Conservation (phyloP, 108 stramenopile genomes). For the Nitzschia sp. region DNA sequence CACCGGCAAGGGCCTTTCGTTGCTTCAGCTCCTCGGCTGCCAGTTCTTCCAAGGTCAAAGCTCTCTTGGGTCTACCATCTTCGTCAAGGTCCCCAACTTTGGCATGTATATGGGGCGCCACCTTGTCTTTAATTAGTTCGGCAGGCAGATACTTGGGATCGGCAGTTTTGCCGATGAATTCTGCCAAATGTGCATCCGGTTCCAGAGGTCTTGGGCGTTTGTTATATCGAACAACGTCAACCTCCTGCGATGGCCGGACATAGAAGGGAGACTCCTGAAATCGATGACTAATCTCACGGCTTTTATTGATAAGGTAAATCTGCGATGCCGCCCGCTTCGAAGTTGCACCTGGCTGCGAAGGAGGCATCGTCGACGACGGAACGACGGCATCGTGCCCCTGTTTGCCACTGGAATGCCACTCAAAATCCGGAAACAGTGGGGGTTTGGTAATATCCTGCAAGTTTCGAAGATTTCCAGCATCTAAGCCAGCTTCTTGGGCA, state of each 20-base stretch:
- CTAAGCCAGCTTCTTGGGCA: constrained; percentile 73
- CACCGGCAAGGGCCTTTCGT: constrained; percentile 1
- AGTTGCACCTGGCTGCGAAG: background rate
- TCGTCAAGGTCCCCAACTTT: constrained; percentile 14
- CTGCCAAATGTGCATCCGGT: constrained; percentile 34
- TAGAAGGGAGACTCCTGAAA: constrained; percentile 62
- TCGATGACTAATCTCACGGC: constrained; percentile 65
- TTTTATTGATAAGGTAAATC: constrained; percentile 62
- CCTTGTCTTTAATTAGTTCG: constrained; percentile 46
- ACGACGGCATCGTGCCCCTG: constrained; percentile 16
- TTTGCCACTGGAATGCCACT: constrained; percentile 59
- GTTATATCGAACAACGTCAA: constrained; percentile 64
- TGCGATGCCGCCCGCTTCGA: constrained; percentile 40
- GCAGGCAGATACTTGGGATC: constrained; percentile 55
- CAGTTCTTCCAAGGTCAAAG: constrained; percentile 51
- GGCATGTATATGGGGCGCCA: background rate
- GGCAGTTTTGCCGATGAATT: constrained; percentile 47
- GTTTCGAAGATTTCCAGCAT: constrained; percentile 51
- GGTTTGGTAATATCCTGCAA: constrained; percentile 50
- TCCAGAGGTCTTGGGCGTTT: constrained; percentile 39
- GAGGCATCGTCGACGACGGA: background rate
- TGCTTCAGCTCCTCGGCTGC: constrained; percentile 44
- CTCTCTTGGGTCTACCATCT: constrained; percentile 27
- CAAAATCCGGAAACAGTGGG: constrained; percentile 52
- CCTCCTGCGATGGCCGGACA: constrained; percentile 54